Evolutionary conservation across 2,329 filamentous ascomycete species (phyloP).

Genomic region (Beauveria australis): DNA sequence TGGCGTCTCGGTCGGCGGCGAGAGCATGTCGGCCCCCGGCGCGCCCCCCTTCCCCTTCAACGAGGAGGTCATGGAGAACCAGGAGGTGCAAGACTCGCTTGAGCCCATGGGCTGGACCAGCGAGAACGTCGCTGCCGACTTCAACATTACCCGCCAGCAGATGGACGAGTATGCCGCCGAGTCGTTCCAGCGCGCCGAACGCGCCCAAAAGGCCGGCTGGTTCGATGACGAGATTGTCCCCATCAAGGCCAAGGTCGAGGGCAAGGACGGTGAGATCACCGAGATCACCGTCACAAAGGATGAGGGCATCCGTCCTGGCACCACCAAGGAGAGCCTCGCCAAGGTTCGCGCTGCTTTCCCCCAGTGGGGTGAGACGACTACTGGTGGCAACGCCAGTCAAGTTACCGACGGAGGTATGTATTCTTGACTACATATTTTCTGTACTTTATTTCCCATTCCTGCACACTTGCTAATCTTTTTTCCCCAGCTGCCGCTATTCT

Average conservation of each 20-base stretch:
- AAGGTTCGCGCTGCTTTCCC: conserved; percentile 91
- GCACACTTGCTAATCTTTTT: conserved; percentile 9
- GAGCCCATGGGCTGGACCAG: conserved; percentile 97
- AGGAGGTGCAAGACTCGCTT: conserved; percentile 79
- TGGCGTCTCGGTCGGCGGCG: conserved; percentile 80
- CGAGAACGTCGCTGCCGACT: conserved; percentile 91
- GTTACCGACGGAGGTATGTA: conserved; percentile 76
- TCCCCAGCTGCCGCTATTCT: conserved; percentile 67
- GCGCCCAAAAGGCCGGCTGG: conserved; percentile 81
- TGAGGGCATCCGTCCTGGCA: conserved; percentile 85
- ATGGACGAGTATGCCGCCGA: conserved; percentile 85
- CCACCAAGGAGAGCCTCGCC: conserved; percentile 69
- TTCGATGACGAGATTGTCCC: conserved; percentile 93
- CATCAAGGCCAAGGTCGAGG: conserved; percentile 74
- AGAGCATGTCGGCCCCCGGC: conserved; percentile 73
- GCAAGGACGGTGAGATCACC: conserved; percentile 70
- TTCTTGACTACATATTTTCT: neutral
- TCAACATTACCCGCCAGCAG: conserved; percentile 68
- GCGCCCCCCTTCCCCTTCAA: conserved; percentile 70
- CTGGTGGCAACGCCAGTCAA: conserved; percentile 90
- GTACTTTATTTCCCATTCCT: neutral
- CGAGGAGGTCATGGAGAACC: conserved; percentile 62
- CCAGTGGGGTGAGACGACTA: conserved; percentile 77
- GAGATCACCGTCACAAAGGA: conserved; percentile 74
- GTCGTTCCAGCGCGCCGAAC: conserved; percentile 80